Conservation (phyloP, 2,329 filamentous ascomycete species). For the Ceratocystiopsis brevicomis region DNA sequence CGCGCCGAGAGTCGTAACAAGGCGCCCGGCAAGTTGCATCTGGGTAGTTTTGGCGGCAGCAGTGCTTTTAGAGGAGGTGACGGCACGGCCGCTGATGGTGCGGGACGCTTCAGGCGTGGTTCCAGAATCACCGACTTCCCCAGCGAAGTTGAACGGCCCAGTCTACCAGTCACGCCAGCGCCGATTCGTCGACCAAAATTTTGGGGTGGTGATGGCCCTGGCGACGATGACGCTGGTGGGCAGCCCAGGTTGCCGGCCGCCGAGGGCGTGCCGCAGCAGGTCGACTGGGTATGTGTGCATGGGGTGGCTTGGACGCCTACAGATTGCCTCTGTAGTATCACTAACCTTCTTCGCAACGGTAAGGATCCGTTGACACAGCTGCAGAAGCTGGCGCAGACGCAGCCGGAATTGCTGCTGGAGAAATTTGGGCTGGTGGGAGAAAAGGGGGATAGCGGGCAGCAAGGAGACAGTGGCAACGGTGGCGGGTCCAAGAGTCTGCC, state of each 20-base stretch:
- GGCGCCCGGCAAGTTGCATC: no score
- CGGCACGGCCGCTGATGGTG: neutral
- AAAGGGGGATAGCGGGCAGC: neutral
- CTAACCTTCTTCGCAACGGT: slow-evolving; percentile 30
- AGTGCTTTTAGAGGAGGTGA: neutral
- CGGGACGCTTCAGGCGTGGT: slow-evolving; percentile 18
- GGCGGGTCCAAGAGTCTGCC: slow-evolving; percentile 17
- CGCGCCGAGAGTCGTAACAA: slow-evolving; percentile 16
- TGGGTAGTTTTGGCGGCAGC: neutral
- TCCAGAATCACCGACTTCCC: slow-evolving; percentile 77
- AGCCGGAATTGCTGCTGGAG: slow-evolving; percentile 41
- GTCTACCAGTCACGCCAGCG: slow-evolving; percentile 76
- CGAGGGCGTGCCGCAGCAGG: slow-evolving; percentile 68
- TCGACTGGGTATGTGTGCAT: slow-evolving; percentile 80
- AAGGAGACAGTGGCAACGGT: no score
- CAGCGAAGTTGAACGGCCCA: slow-evolving; percentile 61
- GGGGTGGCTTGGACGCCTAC: slow-evolving; percentile 27
- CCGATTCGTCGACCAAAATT: slow-evolving; percentile 51
- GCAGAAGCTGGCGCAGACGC: slow-evolving; percentile 47
- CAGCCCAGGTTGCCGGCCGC: slow-evolving; percentile 49
- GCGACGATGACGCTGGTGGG: slow-evolving; percentile 21
- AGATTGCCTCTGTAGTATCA: slow-evolving; percentile 35
- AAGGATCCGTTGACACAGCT: slow-evolving; percentile 55
- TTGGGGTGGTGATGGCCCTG: slow-evolving; percentile 34
- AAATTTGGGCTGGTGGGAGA: slow-evolving; percentile 21